phyloP scores from a whole-genome alignment of 2,329 filamentous ascomycete genomes.

The Fusarium tanahbumbuense region DNA sequence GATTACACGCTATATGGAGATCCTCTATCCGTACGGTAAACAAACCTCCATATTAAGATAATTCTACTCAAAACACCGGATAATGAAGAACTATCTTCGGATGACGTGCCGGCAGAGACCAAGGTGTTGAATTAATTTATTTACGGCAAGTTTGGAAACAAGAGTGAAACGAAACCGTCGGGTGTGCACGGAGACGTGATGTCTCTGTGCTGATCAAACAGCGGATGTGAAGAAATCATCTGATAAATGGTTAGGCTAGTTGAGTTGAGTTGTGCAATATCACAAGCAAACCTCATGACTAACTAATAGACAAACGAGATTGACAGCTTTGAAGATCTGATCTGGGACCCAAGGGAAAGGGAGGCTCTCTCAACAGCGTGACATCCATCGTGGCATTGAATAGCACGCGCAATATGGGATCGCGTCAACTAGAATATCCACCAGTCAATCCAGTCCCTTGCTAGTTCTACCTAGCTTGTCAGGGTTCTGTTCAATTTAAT shows the following conservation, averaged over 20 bases:
- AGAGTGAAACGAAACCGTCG: conserved; percentile 30
- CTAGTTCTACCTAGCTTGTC: neutral
- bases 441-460: conserved; percentile 6
- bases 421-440: conserved; percentile 30
- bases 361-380: neutral
- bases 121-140: neutral
- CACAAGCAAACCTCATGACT: neutral
- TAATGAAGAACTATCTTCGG: conserved; percentile 8
- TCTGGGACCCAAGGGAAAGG: conserved; percentile 17
- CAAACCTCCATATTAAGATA: neutral
- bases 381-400: neutral
- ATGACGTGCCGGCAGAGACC: conserved; percentile 8
- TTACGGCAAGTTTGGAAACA: conserved; percentile 21
- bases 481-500: neutral
- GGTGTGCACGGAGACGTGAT: conserved; percentile 23
- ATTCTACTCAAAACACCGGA: neutral
- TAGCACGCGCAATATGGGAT: conserved; percentile 7
- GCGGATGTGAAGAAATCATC: conserved; percentile 6
- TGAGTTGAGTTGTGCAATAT: neutral
- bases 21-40: neutral
- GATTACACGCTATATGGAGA: neutral
- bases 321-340: conserved; percentile 26
- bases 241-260: neutral
- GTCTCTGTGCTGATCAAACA: conserved; percentile 9
- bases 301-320: conserved; percentile 14